Evolutionary conservation across 805 yeast species (phyloP).

Genomic region (Candida jianshihensis): DNA sequence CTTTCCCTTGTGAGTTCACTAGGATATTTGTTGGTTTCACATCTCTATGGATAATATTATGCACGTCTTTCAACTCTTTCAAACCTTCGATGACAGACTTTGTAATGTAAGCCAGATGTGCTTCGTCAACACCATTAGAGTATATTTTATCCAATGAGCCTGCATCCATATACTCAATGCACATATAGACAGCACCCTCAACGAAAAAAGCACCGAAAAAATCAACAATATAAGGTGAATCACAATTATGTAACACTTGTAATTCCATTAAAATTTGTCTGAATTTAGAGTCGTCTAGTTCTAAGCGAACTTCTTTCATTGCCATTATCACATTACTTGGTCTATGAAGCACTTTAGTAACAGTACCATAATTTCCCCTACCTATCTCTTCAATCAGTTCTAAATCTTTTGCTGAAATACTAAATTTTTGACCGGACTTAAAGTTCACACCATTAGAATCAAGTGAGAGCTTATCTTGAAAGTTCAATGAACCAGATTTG

Average conservation of each 20-base stretch:
- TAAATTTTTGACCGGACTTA: slow-evolving; percentile 78
- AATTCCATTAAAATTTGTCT: slow-evolving; percentile 94
- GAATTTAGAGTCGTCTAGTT: slow-evolving; percentile 88
- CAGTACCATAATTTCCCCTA: slow-evolving; percentile 94
- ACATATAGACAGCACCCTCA: slow-evolving; percentile 97
- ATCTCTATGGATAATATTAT: slow-evolving; percentile 91
- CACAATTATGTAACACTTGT: slow-evolving; percentile 87
- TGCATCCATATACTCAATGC: slow-evolving; percentile 97
- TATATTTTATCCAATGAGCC: slow-evolving; percentile 87
- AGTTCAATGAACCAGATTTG: slow-evolving; percentile 85
- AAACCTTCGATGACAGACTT: slow-evolving; percentile 77
- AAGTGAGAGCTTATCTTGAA: slow-evolving; percentile 87
- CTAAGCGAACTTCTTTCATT: slow-evolving; percentile 92
- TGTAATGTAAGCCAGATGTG: slow-evolving; percentile 71
- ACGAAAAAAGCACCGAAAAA: slow-evolving; percentile 96
- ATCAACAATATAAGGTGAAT: slow-evolving; percentile 86
- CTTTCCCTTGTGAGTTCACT: slow-evolving; percentile 75
- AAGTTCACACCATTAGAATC: slow-evolving; percentile 92
- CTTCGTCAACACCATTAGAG: slow-evolving; percentile 68
- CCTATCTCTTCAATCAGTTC: slow-evolving; percentile 85
- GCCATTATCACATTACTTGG: slow-evolving; percentile 94
- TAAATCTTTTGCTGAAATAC: slow-evolving; percentile 78
- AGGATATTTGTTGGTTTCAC: slow-evolving; percentile 94
- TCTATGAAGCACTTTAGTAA: slow-evolving; percentile 83
- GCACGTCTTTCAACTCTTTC: slow-evolving; percentile 77